Base-by-base conservation (phyloP, 495 filamentous ascomycete species). In the Aspergillus bridgeri region DNA sequence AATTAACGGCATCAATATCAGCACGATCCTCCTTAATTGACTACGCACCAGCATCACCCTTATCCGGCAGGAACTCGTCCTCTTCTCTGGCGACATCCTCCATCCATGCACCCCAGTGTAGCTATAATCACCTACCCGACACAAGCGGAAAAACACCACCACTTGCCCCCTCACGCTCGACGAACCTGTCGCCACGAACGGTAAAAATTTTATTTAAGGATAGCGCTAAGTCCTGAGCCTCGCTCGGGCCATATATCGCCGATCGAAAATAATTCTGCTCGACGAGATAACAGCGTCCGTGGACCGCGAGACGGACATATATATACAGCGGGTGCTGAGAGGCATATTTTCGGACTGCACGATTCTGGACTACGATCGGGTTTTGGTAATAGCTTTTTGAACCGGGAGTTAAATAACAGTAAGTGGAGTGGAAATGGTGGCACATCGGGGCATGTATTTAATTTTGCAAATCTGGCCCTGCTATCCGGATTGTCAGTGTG, bases 171-270 rank as follows among this genome's bases (percentile, higher is more conserved):
- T 71, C 29, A 64, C 63, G 21, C 51, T 73, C 5, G 63, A 74
- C 54, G 75, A 75, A 13, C 71, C 61, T 5, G 75, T 86, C 6
- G 82, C 83, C 19, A 74, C 77, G 11, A 81, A 80, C n/a, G 83
- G 81, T 11, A 82, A 80, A 70, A 80, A 83, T 51, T 75, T 87
- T 56, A 82, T 77, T 52, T 83, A 86, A 54, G 85, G 85, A 9
- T 81, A 87, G 64, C 63, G 83, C n/a, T 83, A 86, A 63, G 75
- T 86, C 17, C 72, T 88, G 8, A 80, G 81, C 24, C 77, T 87
- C 3, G 83, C 81, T 3, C 64, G 82, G 9, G 83, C 83, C 0
- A 77, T 87, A 11, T 73, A 85, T n/a, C 67, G 81, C 29, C 69
- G 79, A n/a, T 81, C 80, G 19, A 79, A 79, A 50, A 76, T 87